Conservation (phyloP, 2,329 filamentous ascomycete genomes). For the Hymenoscyphus linearis region DNA sequence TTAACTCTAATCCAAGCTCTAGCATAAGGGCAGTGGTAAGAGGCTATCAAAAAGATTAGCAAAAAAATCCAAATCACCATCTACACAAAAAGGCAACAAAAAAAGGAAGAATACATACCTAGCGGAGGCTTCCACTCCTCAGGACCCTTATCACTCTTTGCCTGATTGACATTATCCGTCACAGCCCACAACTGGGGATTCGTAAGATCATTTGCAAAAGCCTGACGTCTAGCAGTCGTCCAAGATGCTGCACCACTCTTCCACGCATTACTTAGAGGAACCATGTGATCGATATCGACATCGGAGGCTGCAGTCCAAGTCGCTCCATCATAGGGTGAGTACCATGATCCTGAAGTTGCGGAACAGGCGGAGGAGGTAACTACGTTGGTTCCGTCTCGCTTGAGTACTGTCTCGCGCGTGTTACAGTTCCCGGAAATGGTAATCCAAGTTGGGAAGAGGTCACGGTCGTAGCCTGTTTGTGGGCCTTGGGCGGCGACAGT, state of each 20-base stretch:
- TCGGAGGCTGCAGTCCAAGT: slow-evolving; percentile 64
- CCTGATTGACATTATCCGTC: slow-evolving; percentile 68
- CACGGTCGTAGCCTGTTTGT: slow-evolving; percentile 55
- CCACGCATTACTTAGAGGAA: slow-evolving; percentile 78
- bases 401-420: slow-evolving; percentile 66
- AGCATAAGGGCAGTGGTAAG: slow-evolving; percentile 75
- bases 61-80: background rate
- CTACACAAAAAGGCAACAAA: no score
- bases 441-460: slow-evolving; percentile 68
- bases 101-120: slow-evolving; percentile 34
- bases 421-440: slow-evolving; percentile 63
- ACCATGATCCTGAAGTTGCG: slow-evolving; percentile 63
- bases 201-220: slow-evolving; percentile 72
- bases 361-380: slow-evolving; percentile 53
- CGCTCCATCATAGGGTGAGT: slow-evolving; percentile 67
- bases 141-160: slow-evolving; percentile 68
- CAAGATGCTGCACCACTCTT: slow-evolving; percentile 69
- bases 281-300: slow-evolving; percentile 79
- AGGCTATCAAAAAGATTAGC: slow-evolving; percentile 30
- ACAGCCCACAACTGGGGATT: slow-evolving; percentile 76
- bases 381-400: slow-evolving; percentile 66
- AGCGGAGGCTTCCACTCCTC: slow-evolving; percentile 73
- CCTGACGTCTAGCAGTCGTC: slow-evolving; percentile 61
- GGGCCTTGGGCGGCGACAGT: slow-evolving; percentile 52
- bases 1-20: slow-evolving; percentile 73